Percentiles rank a stretch among this genome's conserved stretches.
phyloP scores from a whole-genome alignment of 345 rosid species.

The Psidium guajava region DNA sequence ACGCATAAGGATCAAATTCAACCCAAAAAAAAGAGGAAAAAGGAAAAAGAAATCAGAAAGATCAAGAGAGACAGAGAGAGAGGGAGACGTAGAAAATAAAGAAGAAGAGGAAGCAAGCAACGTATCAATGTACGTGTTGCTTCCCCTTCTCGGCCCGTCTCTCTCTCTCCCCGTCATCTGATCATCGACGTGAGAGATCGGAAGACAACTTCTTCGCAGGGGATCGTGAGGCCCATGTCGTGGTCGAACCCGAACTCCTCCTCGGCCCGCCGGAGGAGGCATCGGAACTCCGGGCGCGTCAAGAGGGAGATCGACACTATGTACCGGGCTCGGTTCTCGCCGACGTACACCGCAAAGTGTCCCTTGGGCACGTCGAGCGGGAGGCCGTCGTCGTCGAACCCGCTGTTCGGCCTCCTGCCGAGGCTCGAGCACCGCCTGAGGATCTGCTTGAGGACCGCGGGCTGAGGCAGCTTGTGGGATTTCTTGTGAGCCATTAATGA shows the following conservation, averaged over 20 bases:
- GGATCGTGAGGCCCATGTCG: constrained; percentile 89
- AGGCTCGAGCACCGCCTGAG: constrained; percentile 37
- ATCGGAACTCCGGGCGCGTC: constrained; percentile 65
- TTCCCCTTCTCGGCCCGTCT: constrained; percentile 30
- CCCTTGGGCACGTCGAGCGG: constrained; percentile 89
- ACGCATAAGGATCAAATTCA: constrained; percentile 14
- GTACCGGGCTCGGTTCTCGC: constrained; percentile 64
- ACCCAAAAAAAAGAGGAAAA: background rate
- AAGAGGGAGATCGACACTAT: constrained; percentile 82
- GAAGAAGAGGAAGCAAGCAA: constrained; percentile 8
- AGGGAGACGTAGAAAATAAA: constrained; percentile 22
- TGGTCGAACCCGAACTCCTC: constrained; percentile 94
- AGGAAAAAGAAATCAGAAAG: background rate
- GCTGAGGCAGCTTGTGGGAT: constrained; percentile 21
- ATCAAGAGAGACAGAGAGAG: background rate
- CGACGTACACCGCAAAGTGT: constrained; percentile 87
- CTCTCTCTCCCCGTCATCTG: constrained; percentile 17
- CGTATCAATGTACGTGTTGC: background rate
- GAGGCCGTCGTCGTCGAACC: constrained; percentile 12
- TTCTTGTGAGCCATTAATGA: constrained; percentile 22
- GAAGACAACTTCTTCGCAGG: constrained; percentile 89
- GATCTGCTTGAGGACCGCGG: constrained; percentile 32
- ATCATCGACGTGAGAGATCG: constrained; percentile 74
- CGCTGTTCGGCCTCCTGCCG: constrained; percentile 15
- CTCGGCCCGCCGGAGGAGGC: constrained; percentile 70